Conservation (phyloP, 2,329 filamentous ascomycete species). For the Aureobasidium uvarum region DNA sequence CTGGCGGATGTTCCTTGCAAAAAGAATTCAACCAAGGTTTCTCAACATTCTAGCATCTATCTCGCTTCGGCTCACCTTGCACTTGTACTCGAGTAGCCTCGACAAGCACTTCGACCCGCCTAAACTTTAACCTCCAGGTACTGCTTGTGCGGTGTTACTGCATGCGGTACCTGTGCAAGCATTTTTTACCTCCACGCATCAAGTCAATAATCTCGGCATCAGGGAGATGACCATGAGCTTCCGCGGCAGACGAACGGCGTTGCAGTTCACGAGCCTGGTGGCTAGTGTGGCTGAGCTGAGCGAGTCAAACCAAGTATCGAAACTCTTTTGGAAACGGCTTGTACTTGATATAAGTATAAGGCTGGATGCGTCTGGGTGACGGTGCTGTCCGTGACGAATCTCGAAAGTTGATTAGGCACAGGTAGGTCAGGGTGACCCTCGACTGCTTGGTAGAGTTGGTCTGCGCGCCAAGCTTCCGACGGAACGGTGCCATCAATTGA, state of each 20-base stretch:
- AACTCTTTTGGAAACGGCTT: neutral
- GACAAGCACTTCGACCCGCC: constrained; percentile 12
- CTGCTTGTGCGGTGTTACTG: constrained; percentile 1
- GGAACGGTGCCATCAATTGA: neutral
- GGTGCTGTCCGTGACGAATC: neutral
- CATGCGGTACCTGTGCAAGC: neutral
- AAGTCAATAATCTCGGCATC: neutral
- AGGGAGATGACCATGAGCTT: neutral
- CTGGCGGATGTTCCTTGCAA: constrained; percentile 3
- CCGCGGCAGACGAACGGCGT: neutral
- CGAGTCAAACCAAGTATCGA: neutral
- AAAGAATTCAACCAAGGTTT: constrained; percentile 24
- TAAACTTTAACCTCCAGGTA: constrained; percentile 15
- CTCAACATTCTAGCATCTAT: constrained; percentile 18
- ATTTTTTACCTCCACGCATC: neutral
- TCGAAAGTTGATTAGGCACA: neutral
- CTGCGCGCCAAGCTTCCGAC: constrained; percentile 5
- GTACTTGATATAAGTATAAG: neutral
- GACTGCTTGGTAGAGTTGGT: neutral
- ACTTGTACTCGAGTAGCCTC: constrained; percentile 14
- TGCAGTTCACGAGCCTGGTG: neutral
- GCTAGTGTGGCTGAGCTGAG: neutral
- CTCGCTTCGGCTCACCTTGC: constrained; percentile 18
- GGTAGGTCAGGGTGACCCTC: constrained; percentile 9
- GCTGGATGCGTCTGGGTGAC: neutral